Percentiles rank a stretch among this genome's conserved stretches.
phyloP scores from a whole-genome alignment of 208 protist species.

The Acanthamoeba royreba region DNA sequence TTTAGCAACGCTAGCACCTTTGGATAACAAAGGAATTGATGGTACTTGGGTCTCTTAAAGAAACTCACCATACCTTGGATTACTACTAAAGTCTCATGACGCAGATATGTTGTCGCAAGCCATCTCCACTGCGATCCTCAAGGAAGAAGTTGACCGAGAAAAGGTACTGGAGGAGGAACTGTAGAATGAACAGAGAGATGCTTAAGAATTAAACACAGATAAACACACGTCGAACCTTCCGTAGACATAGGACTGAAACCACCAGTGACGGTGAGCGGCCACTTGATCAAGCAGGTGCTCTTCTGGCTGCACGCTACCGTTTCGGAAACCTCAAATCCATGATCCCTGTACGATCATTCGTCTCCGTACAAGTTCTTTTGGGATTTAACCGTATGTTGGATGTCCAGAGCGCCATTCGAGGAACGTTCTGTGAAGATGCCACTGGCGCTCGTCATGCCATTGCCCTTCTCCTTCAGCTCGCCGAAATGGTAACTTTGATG shows the following conservation, averaged over 20 bases:
- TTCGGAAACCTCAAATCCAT: background rate
- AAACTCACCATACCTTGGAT: background rate
- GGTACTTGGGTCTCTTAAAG: background rate
- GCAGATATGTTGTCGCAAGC: background rate
- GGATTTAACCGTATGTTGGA: too few relatives aligned
- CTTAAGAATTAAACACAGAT: too few relatives aligned
- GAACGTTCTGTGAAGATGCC: background rate
- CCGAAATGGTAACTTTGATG: background rate
- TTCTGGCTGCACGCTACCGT: background rate
- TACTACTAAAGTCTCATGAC: background rate
- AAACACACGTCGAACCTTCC: too few relatives aligned
- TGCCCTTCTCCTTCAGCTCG: background rate
- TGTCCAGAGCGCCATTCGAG: background rate
- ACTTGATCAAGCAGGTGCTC: background rate
- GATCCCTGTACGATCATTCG: too few relatives aligned
- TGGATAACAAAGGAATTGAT: background rate
- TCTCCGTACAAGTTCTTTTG: too few relatives aligned
- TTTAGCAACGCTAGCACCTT: background rate
- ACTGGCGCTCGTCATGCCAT: background rate
- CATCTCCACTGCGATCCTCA: background rate
- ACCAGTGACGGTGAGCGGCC: background rate
- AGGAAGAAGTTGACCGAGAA: background rate
- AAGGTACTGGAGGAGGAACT: background rate
- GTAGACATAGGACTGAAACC: background rate
- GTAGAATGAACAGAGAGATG: background rate